Evolutionary conservation across 1,284 basidiomycete species (phyloP).

Genomic region (Omphalotus olearius): DNA sequence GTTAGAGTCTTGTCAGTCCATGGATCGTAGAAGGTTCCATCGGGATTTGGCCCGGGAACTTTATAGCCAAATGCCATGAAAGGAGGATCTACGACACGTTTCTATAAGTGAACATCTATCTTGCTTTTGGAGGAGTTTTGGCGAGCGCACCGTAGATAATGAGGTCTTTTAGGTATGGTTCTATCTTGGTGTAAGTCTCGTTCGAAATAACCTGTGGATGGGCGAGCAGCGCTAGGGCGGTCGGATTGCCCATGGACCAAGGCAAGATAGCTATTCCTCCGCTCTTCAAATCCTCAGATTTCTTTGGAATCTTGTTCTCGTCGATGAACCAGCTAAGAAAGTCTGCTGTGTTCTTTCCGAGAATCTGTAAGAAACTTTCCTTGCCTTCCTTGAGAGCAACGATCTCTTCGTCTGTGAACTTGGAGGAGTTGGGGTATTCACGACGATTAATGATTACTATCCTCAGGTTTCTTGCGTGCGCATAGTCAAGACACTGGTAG

Average conservation of each 20-base stretch:
- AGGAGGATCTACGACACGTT: conserved; percentile 24
- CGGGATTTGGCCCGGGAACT: conserved; percentile 8
- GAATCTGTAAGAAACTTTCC: conserved; percentile 10
- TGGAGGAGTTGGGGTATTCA: conserved; percentile 25
- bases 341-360: conserved; percentile 4
- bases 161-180: conserved; percentile 15
- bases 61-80: conserved; percentile 22
- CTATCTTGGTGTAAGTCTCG: conserved; percentile 11
- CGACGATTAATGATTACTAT: conserved; percentile 26
- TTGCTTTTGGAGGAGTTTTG: neutral
- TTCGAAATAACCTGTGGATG: conserved; percentile 9
- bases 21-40: conserved; percentile 14
- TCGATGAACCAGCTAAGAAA: conserved; percentile 14
- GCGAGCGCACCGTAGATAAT: conserved; percentile 15
- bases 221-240: conserved; percentile 13
- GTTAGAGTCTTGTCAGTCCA: conserved; percentile 7
- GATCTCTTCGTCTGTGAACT: conserved; percentile 19
- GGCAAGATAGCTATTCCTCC: conserved; percentile 18
- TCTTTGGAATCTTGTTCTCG: conserved; percentile 9
- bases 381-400: conserved; percentile 9
- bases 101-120: neutral
- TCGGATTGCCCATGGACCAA: conserved; percentile 15
- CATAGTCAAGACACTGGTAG: conserved; percentile 14
- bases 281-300: neutral
- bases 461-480: conserved; percentile 19